Evolutionary conservation across 345 rosid genomes (phyloP).

Genomic region (Geranium brycei): DNA sequence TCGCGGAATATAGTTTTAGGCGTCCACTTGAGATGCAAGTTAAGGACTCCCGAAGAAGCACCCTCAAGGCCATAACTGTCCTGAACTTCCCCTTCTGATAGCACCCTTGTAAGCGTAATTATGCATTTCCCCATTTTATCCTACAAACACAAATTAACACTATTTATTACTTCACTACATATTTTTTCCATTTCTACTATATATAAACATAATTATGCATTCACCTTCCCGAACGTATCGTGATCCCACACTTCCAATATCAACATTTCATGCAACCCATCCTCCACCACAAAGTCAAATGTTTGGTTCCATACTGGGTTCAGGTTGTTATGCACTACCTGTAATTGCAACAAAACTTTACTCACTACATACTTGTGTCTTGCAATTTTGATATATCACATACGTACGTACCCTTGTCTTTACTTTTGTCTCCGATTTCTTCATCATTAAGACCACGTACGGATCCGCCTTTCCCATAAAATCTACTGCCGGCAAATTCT

Average conservation of each 20-base stretch:
- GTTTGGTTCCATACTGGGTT: slow-evolving; percentile 99
- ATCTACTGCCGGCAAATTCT: slow-evolving; percentile 74
- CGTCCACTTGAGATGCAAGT: slow-evolving; percentile 61
- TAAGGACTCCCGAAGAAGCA: slow-evolving; percentile 55
- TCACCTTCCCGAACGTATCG: slow-evolving; percentile 97
- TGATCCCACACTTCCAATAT: slow-evolving; percentile 89
- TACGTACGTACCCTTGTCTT: slow-evolving; percentile 47
- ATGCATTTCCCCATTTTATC: slow-evolving; percentile 69
- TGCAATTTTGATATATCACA: no score
- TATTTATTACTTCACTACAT: no score
- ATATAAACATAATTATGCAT: not conserved
- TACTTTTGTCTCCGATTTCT: slow-evolving; percentile 61
- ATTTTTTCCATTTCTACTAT: no score
- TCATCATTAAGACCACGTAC: slow-evolving; percentile 69
- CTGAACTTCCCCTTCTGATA: slow-evolving; percentile 64
- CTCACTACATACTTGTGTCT: no score
- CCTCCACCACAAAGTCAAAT: slow-evolving; percentile 94
- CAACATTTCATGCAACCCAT: slow-evolving; percentile 93
- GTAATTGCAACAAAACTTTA: not conserved
- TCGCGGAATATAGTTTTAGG: slow-evolving; percentile 55
- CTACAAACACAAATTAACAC: slow-evolving; percentile 19
- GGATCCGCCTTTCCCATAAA: slow-evolving; percentile 98
- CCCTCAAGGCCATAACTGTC: slow-evolving; percentile 46
- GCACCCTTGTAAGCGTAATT: slow-evolving; percentile 72
- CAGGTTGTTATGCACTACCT: slow-evolving; percentile 84